Conservation (phyloP, 2,329 filamentous ascomycete species). For the Nothopassalora personata region DNA sequence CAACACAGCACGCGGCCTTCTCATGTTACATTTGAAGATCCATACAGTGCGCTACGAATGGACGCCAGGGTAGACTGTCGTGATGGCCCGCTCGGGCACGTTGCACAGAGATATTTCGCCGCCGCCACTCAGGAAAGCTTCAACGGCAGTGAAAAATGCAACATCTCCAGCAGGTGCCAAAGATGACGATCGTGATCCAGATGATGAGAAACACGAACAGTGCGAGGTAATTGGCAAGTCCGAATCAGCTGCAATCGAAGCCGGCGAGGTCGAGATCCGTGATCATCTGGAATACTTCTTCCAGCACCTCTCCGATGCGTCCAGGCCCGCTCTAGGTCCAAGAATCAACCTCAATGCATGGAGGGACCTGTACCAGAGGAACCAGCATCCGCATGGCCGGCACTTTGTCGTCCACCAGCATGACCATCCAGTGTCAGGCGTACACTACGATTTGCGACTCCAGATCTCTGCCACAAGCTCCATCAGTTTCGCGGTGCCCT, state of each 20-base stretch:
- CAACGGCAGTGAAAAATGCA: neutral
- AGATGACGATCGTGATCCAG: neutral
- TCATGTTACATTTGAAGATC: neutral
- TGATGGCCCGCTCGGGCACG: conserved; percentile 15
- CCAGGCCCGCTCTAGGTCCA: conserved; percentile 24
- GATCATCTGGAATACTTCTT: conserved; percentile 48
- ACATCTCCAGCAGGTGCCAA: neutral
- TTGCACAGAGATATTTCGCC: conserved; percentile 28
- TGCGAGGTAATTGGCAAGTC: conserved; percentile 3
- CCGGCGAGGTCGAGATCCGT: conserved; percentile 43
- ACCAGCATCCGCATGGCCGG: conserved; percentile 41
- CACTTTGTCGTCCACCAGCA: conserved; percentile 68
- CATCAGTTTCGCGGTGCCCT: conserved; percentile 50
- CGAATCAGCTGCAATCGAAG: conserved; percentile 46
- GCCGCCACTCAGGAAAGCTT: conserved; percentile 24
- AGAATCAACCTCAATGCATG: conserved; percentile 41
- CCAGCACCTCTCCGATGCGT: conserved; percentile 35
- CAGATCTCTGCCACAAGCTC: conserved; percentile 65
- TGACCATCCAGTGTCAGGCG: conserved; percentile 61
- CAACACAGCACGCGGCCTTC: neutral
- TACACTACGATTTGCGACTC: conserved; percentile 58
- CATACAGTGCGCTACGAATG: neutral
- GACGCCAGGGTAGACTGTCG: neutral
- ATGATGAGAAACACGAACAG: neutral
- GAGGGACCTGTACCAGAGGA: conserved; percentile 44